phyloP scores from a whole-genome alignment of 2,329 filamentous ascomycete species.

The Clonostachys rosea region DNA sequence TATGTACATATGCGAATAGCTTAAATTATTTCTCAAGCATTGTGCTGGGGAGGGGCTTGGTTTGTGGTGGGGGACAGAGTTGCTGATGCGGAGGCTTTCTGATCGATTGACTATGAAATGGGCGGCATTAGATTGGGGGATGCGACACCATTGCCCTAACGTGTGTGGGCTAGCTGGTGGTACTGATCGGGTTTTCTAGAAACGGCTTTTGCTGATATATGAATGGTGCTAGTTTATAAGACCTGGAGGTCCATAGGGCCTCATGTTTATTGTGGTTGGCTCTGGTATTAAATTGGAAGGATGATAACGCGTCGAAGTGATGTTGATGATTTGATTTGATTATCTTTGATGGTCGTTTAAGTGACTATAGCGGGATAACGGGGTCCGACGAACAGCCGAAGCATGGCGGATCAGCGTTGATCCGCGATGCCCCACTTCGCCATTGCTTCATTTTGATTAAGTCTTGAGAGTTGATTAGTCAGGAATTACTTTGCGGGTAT shows the following conservation, averaged over 20 bases:
- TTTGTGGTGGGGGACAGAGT: too few species aligned
- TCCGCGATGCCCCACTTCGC: too few species aligned
- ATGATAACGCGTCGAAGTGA: not conserved
- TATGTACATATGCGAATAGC: not conserved
- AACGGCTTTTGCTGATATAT: constrained; percentile 1
- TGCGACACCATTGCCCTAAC: not conserved
- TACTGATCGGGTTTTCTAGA: not conserved
- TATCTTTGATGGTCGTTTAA: not conserved
- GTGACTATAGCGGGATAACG: too few species aligned
- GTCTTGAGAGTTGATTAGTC: too few species aligned
- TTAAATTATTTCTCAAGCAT: not conserved
- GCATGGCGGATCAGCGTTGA: too few species aligned
- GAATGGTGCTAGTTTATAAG: not conserved
- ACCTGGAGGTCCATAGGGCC: not conserved
- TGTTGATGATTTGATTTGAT: not conserved
- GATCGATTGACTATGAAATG: not conserved
- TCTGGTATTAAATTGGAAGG: not conserved
- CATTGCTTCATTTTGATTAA: too few species aligned
- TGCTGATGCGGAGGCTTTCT: not conserved
- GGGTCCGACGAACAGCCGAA: too few species aligned
- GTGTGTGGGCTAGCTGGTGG: not conserved
- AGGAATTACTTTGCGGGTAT: too few species aligned
- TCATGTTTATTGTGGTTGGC: not conserved
- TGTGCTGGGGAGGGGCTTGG: too few species aligned
- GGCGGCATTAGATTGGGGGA: not conserved